Base-by-base conservation (phyloP, 2,329 filamentous ascomycete genomes). In the Sordariomycetes sp. region DNA sequence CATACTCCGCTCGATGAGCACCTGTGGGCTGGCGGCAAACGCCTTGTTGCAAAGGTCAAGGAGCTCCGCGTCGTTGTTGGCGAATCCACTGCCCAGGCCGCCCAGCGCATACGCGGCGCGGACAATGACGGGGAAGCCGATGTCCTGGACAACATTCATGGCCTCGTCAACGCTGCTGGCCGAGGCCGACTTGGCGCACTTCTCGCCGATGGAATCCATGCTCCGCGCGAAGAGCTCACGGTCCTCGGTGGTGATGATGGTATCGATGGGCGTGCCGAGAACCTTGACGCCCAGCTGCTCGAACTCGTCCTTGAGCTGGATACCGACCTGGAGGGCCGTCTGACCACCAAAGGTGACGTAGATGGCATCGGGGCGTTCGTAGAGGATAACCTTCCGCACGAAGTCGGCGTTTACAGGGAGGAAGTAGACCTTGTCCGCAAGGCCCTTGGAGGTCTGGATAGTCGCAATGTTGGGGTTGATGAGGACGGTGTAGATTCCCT, bases 381-480 rank as follows among this genome's bases (percentile, higher is more conserved):
- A 88, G 70, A 90, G 81, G 69, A 99, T 97, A 70, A 99, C 92
- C 76, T 97, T 97, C 70, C 93, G 89, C 51, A 99, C 94, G 64
- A 97, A 97, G 58, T 97, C 93, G 60, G 93, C 89, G 61, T 92
- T 97, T 70, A 99, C 94, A 1, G 94, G 94, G 51, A 97, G 79
- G 80, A 97, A 99, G 76, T 97, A 99, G 56, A 99, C 94, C 79
- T 97, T 97, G 74, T 99, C 94, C 16, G 94, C 94, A 57, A 99
- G 79, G 63, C 94, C 94, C 76, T 97, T 97, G 57, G 94, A 97
- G 4, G 94, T 99, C 72, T 99, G 94, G 62, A 97, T 97, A 0
- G 94, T 99, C 64, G 94, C 94, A 70, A 99, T 97, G 71, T 99
- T 99, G 59, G 94, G 94, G 76, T 99, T 99, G 80, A 99, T 97